phyloP scores from a whole-genome alignment of 805 yeast genomes.

The Wickerhamomyces silvicola region DNA sequence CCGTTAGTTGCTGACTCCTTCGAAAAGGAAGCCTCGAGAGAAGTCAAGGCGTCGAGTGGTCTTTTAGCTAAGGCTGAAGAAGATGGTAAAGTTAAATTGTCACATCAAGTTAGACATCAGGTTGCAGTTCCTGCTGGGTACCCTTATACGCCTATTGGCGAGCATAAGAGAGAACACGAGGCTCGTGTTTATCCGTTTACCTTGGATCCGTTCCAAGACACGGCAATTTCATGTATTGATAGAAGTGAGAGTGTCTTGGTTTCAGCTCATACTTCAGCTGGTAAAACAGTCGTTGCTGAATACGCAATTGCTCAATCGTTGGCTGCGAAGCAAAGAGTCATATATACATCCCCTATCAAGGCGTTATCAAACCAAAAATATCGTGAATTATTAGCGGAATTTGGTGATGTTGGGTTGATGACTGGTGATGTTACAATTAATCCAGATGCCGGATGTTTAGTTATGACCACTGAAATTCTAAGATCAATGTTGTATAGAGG shows the following conservation, averaged over 20 bases:
- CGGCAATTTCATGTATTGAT: slow-evolving; percentile 93
- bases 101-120: slow-evolving; percentile 95
- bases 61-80: slow-evolving; percentile 40
- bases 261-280: slow-evolving; percentile 97
- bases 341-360: slow-evolving; percentile 92
- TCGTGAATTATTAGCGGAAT: slow-evolving; percentile 85
- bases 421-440: slow-evolving; percentile 99
- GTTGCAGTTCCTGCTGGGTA: slow-evolving; percentile 93
- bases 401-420: slow-evolving; percentile 97
- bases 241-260: slow-evolving; percentile 91
- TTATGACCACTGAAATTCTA: slow-evolving; percentile 98
- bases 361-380: slow-evolving; percentile 93
- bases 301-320: slow-evolving; percentile 96
- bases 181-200: slow-evolving; percentile 91
- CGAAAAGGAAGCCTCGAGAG: slow-evolving; percentile 85
- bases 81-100: slow-evolving; percentile 57
- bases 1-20: slow-evolving; percentile 83
- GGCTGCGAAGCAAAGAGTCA: slow-evolving; percentile 85
- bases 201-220: slow-evolving; percentile 96
- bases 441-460: slow-evolving; percentile 96
- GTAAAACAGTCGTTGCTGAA: slow-evolving; percentile 95
- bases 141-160: slow-evolving; percentile 81
- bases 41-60: slow-evolving; percentile 78
- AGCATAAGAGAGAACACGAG: slow-evolving; percentile 69
- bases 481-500: slow-evolving; percentile 96